Percentiles rank a stretch among this genome's conserved stretches.
Conservation (phyloP, 1,139 yeast species). For the Wickerhamomyces sp. region DNA sequence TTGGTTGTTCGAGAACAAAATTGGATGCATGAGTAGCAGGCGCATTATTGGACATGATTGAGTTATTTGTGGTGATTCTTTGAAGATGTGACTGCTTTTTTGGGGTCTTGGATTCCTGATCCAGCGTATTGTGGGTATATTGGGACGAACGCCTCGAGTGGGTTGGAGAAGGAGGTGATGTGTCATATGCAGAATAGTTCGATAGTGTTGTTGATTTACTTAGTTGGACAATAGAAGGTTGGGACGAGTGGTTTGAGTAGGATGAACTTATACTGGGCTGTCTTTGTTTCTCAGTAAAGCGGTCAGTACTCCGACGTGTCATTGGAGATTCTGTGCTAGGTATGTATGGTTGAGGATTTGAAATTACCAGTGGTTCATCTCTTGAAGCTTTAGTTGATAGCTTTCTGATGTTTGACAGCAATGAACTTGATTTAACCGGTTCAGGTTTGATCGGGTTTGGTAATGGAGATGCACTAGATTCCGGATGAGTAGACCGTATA, state of each 20-base stretch:
- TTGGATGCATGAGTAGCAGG: constrained; percentile 16
- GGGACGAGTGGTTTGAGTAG: constrained; percentile 18
- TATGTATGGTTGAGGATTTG: constrained; percentile 17
- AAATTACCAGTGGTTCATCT: constrained; percentile 10
- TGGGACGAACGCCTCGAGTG: constrained; percentile 24
- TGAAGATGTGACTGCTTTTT: constrained; percentile 16
- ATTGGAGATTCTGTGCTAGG: constrained; percentile 5
- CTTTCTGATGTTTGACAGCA: constrained; percentile 23
- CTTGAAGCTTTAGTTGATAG: constrained; percentile 15
- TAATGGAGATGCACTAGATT: not conserved
- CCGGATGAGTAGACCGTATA: constrained; percentile 9
- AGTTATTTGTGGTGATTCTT: constrained; percentile 18
- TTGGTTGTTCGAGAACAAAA: constrained; percentile 49
- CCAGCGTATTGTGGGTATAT: constrained; percentile 11
- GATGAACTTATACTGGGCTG: constrained; percentile 21
- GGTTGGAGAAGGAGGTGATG: constrained; percentile 19
- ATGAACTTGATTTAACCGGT: constrained; percentile 14
- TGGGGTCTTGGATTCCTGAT: constrained; percentile 16
- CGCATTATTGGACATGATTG: constrained; percentile 9
- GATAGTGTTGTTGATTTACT: constrained; percentile 21
- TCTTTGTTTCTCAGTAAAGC: constrained; percentile 8
- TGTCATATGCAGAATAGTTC: constrained; percentile 15
- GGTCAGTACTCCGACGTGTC: constrained; percentile 6
- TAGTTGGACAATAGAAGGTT: constrained; percentile 15
- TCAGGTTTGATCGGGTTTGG: constrained; percentile 3